Base-by-base conservation (phyloP, 2,329 filamentous ascomycete genomes). In the Ascochyta lentis region DNA sequence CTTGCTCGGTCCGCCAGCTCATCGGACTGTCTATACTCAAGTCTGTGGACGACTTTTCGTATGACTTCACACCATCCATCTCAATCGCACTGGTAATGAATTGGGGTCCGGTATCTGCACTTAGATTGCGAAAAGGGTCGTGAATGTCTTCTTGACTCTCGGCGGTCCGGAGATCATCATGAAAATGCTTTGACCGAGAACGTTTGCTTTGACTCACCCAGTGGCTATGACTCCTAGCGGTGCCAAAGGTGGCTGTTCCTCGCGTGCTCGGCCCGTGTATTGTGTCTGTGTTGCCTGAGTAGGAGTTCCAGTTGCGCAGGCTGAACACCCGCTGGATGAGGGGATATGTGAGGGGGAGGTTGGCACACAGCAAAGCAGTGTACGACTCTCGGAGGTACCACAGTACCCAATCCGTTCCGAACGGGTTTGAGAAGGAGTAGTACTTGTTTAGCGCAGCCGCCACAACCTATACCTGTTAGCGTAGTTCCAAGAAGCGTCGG, bases 381-480 rank as follows among this genome's bases (percentile, higher is more conserved):
- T 81, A 83, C 12, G 81, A 80, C 66, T 88, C 85, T 26, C 84
- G 80, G 8, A 85, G 80, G 53, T 76, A 86, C 84, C 85, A 88
- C 61, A 81, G 81, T 0, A 85, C 80, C 77, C 85, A 88, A 34
- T 81, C 71, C 13, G 77, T 75, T 3, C 82, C 83, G 66, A 84
- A 86, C 0, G 83, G 83, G 19, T 84, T 72, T 15, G 74, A 80
- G 56, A 88, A 86, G 40, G 83, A 85, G 72, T 86, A 86, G 65
- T 85, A 84, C 56, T 86, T 86, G 73, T 86, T 87, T 15, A 88
- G 74, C 6, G 83, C 79, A 10, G 84, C 83, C 16, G 83, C 82
- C 13, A 87, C 72, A 46, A 88, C 84, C 64, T 70, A 22, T 3
- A 24, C 6, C 10, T 4, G 33, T 52, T 24, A 50, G 40, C 19